Percentiles rank a stretch among this genome's conserved stretches.
These are phyloP conservation scores for Xylaria hypoxylon DNA, from an alignment of 2,329 filamentous ascomycete genomes.

Conservation along the genomic window DNA sequence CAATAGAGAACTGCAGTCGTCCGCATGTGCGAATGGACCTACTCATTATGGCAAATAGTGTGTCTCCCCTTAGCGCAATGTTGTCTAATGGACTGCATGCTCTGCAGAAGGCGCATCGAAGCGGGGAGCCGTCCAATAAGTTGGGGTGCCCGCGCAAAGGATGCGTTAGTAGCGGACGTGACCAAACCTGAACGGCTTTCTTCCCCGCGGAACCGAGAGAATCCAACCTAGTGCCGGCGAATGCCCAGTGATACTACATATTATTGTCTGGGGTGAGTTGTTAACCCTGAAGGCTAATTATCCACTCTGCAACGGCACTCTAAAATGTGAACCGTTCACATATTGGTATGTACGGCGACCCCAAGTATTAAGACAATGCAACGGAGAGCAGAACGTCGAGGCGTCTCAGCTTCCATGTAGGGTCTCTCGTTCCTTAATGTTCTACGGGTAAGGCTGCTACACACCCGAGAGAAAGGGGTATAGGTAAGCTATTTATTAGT, in stretches of 20 bases:
- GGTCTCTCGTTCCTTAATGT: neutral
- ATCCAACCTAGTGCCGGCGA: slow-evolving; percentile 16
- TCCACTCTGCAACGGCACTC: neutral
- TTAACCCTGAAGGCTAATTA: slow-evolving; percentile 11
- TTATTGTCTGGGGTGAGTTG: slow-evolving; percentile 32
- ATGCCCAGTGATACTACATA: slow-evolving; percentile 7
- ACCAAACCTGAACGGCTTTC: slow-evolving; percentile 32
- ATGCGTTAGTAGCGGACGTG: slow-evolving; percentile 10
- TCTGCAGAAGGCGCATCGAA: slow-evolving; percentile 11
- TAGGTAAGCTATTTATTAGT: neutral
- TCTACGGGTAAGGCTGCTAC: neutral
- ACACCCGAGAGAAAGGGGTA: neutral
- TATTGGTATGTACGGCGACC: neutral
- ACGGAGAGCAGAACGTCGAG: neutral
- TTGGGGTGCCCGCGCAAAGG: slow-evolving; percentile 13
- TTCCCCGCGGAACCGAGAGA: slow-evolving; percentile 36
- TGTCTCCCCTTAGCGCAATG: neutral
- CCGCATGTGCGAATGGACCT: slow-evolving; percentile 23
- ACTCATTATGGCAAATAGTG: slow-evolving; percentile 23
- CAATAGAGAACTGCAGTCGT: slow-evolving; percentile 15
- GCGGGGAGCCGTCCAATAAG: slow-evolving; percentile 14
- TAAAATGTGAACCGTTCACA: neutral
- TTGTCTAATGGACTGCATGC: slow-evolving; percentile 21
- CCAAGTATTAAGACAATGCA: too few relatives aligned
- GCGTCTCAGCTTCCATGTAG: neutral